A percentile compares a stretch with the other conserved stretches of the same genome.
These are phyloP conservation scores for Mycena vitilis DNA, from an alignment of 768 basidiomycete genomes.

Conservation along the genomic window DNA sequence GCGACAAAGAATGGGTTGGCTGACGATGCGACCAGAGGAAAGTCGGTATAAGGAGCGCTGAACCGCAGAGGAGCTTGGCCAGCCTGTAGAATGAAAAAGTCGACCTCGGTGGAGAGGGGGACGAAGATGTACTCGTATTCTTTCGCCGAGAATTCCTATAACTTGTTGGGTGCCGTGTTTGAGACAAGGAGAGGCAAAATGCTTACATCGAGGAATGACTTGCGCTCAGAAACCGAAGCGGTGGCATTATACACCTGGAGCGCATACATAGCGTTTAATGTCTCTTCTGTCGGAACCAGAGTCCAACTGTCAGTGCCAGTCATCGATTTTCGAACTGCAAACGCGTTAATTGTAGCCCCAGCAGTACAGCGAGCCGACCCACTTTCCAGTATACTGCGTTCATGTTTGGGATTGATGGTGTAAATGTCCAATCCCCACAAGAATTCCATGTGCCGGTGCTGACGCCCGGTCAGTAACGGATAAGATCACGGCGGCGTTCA, in stretches of 20 bases:
- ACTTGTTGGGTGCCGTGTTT: too few species aligned
- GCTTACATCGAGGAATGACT: neutral
- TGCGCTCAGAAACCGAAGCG: conserved; percentile 5
- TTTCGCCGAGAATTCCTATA: neutral
- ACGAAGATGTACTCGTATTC: conserved; percentile 18
- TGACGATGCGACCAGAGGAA: conserved; percentile 13
- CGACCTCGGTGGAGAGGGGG: neutral
- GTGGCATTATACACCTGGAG: conserved; percentile 1
- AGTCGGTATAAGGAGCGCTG: conserved; percentile 5
- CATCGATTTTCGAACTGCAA: conserved; percentile 9
- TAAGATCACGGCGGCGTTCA: neutral
- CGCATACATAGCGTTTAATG: conserved; percentile 3
- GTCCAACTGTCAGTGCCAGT: neutral
- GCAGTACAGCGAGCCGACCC: neutral
- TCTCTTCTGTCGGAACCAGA: conserved; percentile 16
- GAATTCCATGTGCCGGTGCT: conserved; percentile 12
- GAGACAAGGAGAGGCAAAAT: too few species aligned
- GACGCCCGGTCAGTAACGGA: neutral
- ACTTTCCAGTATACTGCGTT: conserved; percentile 9
- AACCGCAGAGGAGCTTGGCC: neutral
- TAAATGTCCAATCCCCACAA: conserved; percentile 16
- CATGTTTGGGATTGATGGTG: conserved; percentile 7
- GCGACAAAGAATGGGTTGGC: conserved; percentile 17
- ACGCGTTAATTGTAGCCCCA: neutral
- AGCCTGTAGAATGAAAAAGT: conserved; percentile 2